A percentile compares a stretch with the other conserved stretches of the same genome.
phyloP scores from a whole-genome alignment of 345 rosid species.

The Mallotus nudiflorus region DNA sequence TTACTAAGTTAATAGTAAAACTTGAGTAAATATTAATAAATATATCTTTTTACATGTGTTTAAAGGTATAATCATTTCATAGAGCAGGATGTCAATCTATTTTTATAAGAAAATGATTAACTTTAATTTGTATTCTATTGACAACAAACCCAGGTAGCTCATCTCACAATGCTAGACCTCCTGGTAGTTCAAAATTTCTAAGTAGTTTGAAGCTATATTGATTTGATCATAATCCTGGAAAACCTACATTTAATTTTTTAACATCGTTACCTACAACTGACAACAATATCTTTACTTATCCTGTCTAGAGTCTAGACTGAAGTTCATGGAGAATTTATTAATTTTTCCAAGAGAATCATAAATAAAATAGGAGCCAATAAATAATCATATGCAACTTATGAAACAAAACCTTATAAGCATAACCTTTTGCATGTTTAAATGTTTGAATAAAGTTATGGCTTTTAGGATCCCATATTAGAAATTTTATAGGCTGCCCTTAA shows the following conservation, averaged over 20 bases:
- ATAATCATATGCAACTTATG: constrained; percentile 1
- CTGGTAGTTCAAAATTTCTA: not conserved
- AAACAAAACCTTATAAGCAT: constrained; percentile 11
- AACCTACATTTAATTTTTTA: no score
- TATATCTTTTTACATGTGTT: not conserved
- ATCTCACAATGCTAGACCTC: no score
- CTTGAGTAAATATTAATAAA: not conserved
- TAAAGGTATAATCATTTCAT: not conserved
- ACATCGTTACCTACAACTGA: no score
- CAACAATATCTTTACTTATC: not conserved
- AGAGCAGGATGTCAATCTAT: not conserved
- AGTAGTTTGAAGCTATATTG: not conserved
- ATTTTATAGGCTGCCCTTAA: no score
- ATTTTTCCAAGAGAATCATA: not conserved
- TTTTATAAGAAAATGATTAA: not conserved
- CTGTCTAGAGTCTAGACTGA: not conserved
- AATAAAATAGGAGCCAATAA: not conserved
- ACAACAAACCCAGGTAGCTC: no score
- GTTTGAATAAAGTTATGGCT: constrained; percentile 47
- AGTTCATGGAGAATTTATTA: not conserved
- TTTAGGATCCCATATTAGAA: constrained; percentile 67
- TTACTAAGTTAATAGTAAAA: not conserved
- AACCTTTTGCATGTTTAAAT: constrained; percentile 68
- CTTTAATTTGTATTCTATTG: no score
- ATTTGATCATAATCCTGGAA: not conserved